phyloP scores from a whole-genome alignment of 305 asterid species.

The Rubia peregrina region DNA sequence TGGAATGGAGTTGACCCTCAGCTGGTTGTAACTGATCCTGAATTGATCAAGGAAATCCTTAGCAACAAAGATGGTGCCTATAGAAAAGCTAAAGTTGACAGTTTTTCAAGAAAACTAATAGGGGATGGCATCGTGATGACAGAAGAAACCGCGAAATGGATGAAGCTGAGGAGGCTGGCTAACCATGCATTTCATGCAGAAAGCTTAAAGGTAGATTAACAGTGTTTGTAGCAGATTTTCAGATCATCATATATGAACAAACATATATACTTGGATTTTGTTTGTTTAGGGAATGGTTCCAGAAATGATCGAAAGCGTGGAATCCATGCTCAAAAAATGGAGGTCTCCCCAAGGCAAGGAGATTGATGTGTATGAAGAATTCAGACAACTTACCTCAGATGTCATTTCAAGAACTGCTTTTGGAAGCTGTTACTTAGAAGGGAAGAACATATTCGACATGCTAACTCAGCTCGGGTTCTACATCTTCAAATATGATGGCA shows the following conservation, averaged over 20 bases:
- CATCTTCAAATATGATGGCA: slow-evolving; percentile 32
- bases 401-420: slow-evolving; percentile 76
- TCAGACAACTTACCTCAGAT: slow-evolving; percentile 49
- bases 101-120: slow-evolving; percentile 25
- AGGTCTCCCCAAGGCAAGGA: slow-evolving; percentile 28
- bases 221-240: not conserved
- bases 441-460: slow-evolving; percentile 56
- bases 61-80: slow-evolving; percentile 34
- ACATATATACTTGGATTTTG: not conserved
- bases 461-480: slow-evolving; percentile 25
- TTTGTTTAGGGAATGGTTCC: slow-evolving; percentile 44
- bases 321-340: slow-evolving; percentile 49
- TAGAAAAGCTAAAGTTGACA: slow-evolving; percentile 19
- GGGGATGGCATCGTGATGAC: slow-evolving; percentile 44
- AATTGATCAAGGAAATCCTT: slow-evolving; percentile 49
- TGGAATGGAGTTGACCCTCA: slow-evolving; percentile 49
- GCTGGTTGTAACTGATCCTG: slow-evolving; percentile 43
- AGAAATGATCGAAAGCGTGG: slow-evolving; percentile 34
- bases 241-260: not conserved
- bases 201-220: slow-evolving; percentile 34
- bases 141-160: slow-evolving; percentile 48
- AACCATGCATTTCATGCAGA: slow-evolving; percentile 58
- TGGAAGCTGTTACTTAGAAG: slow-evolving; percentile 69
- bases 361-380: slow-evolving; percentile 58
- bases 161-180: slow-evolving; percentile 43